phyloP scores from a whole-genome alignment of 495 filamentous ascomycete species.

The Pyrenula massariospora region DNA sequence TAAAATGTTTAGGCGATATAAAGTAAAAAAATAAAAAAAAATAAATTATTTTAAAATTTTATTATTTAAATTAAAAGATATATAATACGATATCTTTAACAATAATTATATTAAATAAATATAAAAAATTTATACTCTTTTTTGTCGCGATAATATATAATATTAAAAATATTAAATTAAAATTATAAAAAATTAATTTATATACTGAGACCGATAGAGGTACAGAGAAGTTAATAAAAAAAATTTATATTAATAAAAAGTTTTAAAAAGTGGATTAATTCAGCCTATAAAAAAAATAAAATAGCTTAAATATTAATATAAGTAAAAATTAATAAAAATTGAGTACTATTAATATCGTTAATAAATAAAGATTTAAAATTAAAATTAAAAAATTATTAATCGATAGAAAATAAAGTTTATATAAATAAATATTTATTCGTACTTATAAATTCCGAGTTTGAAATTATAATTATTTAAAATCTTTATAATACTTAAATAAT shows the following conservation, averaged over 20 bases:
- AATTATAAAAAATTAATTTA: conserved; percentile 2
- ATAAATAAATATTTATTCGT: too few relatives aligned
- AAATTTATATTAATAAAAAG: conserved; percentile 1
- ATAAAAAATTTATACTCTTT: conserved; percentile 1
- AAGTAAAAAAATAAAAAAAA: too few relatives aligned
- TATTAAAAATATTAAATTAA: conserved; percentile 2
- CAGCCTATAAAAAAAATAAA: conserved; percentile 4
- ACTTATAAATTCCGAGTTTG: too few relatives aligned
- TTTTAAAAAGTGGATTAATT: too few relatives aligned
- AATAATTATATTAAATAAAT: not conserved
- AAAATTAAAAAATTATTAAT: too few relatives aligned
- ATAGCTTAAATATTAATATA: conserved; percentile 3
- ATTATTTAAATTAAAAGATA: conserved; percentile 1
- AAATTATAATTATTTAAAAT: too few relatives aligned
- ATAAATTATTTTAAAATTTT: conserved; percentile 1
- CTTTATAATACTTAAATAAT: too few relatives aligned
- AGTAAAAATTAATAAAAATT: too few relatives aligned
- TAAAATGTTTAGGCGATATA: too few relatives aligned
- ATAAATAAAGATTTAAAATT: too few relatives aligned
- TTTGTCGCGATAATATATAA: not conserved
- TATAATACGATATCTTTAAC: conserved; percentile 8
- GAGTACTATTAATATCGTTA: too few relatives aligned
- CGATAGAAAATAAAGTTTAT: too few relatives aligned
- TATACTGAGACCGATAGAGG: not conserved
- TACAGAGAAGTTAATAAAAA: not conserved